Base-by-base conservation (phyloP, 2,329 filamentous ascomycete genomes). In the Pezicula neosporulosa region DNA sequence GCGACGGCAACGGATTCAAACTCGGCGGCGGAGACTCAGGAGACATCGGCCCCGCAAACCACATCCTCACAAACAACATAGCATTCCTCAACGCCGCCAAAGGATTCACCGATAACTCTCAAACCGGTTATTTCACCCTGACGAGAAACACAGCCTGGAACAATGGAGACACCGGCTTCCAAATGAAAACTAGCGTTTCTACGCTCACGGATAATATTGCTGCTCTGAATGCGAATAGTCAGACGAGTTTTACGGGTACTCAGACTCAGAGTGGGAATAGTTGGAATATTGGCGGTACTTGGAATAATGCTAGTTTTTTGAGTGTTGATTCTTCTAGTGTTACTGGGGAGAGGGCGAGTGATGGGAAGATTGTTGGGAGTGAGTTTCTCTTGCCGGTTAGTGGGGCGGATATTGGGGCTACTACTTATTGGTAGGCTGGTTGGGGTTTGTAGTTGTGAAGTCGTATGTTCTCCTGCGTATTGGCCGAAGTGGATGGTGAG, bases 1-100 rank as follows among this genome's bases (percentile, higher is more conserved):
- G 73, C 16, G 73, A 77, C 44, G 74, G 74, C 33, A 77, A 77
- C 56, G 72, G 74, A 15, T 75, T 76, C 69, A 75, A 77, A 61
- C 68, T 77, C 3, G 71, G 72, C 24, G 55, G 55, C n/a, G 55
- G 52, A n/a, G 38, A 39, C 16, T 68, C 70, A 28, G 63, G 62
- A 42, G 62, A 69, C 42, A 66, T 65, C 3, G 67, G 61, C 10
- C 60, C 72, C 0, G 72, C 72, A 0, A 66, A 72, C 60, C 74
- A 77, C 52, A 63, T 73, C 37, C 58, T 76, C 47, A 67, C 64
- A 44, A 77, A 77, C 64, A 70, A 63, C 55, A 73, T 75, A 21
- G 69, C 74, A 6, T 77, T 75, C 56, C 53, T 60, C 41, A 77
- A 77, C 54, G 64, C 63, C 0, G 67, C 66, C 37, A 73, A 75